Percentiles rank a stretch among this genome's conserved stretches.
Conservation (phyloP, 2,329 filamentous ascomycete species). For the Endothia cerciana region DNA sequence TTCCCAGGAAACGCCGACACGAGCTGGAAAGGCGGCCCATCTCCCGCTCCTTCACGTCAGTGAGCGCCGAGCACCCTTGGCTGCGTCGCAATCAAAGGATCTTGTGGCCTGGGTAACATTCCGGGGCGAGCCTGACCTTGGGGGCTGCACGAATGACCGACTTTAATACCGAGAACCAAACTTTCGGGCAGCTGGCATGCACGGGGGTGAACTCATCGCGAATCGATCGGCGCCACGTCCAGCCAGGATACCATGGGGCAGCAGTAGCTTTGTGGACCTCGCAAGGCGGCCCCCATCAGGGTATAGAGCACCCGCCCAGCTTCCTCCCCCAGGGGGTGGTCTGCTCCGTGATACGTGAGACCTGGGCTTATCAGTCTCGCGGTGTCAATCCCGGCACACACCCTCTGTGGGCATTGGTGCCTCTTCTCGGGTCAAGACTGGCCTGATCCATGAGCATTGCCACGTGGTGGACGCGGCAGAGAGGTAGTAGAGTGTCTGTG, state of each 20-base stretch:
- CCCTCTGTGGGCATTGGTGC: background rate
- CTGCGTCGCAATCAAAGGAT: constrained; percentile 10
- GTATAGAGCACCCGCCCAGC: background rate
- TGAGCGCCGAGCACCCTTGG: background rate
- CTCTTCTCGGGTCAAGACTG: background rate
- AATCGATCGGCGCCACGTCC: background rate
- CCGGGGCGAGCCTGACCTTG: constrained; percentile 19
- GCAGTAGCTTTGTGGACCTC: background rate
- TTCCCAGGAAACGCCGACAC: background rate
- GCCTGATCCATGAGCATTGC: constrained; percentile 13
- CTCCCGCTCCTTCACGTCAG: constrained; percentile 9
- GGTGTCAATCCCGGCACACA: background rate
- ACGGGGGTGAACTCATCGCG: background rate
- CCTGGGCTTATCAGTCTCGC: background rate
- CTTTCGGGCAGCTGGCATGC: constrained; percentile 10
- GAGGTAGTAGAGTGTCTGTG: constrained; percentile 1
- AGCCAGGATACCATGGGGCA: background rate
- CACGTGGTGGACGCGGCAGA: constrained; percentile 23
- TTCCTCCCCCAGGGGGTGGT: background rate
- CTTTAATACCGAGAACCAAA: constrained; percentile 24
- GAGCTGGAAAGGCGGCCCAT: constrained; percentile 18
- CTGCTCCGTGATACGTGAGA: background rate
- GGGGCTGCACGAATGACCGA: constrained; percentile 13
- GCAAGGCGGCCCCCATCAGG: background rate
- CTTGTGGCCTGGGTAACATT: constrained; percentile 20